phyloP scores from a whole-genome alignment of 1,139 yeast genomes.

The Geotrichum fermentans region DNA sequence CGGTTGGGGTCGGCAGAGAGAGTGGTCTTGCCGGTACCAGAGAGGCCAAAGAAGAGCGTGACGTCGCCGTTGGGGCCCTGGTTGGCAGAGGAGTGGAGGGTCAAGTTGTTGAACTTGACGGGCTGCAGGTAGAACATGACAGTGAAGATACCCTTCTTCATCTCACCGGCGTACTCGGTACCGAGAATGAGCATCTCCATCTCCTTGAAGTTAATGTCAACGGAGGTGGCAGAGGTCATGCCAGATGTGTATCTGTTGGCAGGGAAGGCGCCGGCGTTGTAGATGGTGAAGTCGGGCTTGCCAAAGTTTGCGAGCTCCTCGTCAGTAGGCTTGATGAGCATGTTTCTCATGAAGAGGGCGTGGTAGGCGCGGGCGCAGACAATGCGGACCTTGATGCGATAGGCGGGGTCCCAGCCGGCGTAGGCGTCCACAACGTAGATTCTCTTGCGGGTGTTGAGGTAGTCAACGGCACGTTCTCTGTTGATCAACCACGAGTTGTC shows the following conservation, averaged over 20 bases:
- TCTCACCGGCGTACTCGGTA: slow-evolving; percentile 98
- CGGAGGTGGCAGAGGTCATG: slow-evolving; percentile 94
- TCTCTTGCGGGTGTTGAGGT: slow-evolving; percentile 91
- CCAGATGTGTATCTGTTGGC: slow-evolving; percentile 96
- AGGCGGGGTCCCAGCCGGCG: slow-evolving; percentile 99
- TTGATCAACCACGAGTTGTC: slow-evolving; percentile 94
- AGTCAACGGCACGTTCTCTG: slow-evolving; percentile 95
- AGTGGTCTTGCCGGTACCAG: slow-evolving; percentile 98
- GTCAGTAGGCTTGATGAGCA: slow-evolving; percentile 91
- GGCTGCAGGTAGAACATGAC: slow-evolving; percentile 99
- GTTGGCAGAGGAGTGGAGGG: slow-evolving; percentile 93
- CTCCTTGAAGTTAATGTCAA: slow-evolving; percentile 91
- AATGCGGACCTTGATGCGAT: slow-evolving; percentile 93
- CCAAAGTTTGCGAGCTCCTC: slow-evolving; percentile 89
- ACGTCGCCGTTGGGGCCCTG: slow-evolving; percentile 81
- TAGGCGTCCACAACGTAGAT: slow-evolving; percentile 93
- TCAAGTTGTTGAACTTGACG: slow-evolving; percentile 81
- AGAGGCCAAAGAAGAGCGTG: slow-evolving; percentile 90
- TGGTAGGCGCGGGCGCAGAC: slow-evolving; percentile 99
- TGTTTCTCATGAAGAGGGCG: slow-evolving; percentile 95
- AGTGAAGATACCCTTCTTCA: slow-evolving; percentile 98
- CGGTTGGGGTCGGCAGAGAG: slow-evolving; percentile 95
- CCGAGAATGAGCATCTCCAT: slow-evolving; percentile 99
- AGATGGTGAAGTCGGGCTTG: slow-evolving; percentile 96
- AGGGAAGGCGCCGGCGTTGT: slow-evolving; percentile 99